Evolutionary conservation across 2,329 filamentous ascomycete genomes (phyloP).

Genomic region (Apiospora saccharicola): DNA sequence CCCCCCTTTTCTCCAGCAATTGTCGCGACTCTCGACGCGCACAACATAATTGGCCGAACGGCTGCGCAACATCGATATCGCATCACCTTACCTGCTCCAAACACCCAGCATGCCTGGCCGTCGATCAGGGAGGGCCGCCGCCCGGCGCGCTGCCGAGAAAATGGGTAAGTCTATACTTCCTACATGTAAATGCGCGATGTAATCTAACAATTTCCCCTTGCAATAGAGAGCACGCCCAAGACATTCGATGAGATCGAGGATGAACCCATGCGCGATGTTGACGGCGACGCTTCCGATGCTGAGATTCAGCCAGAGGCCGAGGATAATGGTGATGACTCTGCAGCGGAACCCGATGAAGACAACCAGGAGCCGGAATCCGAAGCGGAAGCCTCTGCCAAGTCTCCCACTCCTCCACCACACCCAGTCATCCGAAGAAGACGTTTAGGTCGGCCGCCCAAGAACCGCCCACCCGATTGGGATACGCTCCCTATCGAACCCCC

Average conservation of each 20-base stretch:
- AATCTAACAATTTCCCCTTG: not conserved
- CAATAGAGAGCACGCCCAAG: conserved; percentile 28
- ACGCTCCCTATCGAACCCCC: conserved; percentile 62
- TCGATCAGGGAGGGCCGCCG: conserved; percentile 29
- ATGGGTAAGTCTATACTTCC: conserved; percentile 26
- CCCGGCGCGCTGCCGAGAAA: conserved; percentile 28
- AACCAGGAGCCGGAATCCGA: conserved; percentile 48
- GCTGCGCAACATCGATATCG: not conserved
- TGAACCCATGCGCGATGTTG: conserved; percentile 51
- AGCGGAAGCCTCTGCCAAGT: conserved; percentile 51
- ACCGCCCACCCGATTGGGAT: conserved; percentile 82
- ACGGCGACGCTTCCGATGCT: conserved; percentile 40
- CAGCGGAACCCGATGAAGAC: conserved; percentile 49
- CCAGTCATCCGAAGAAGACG: conserved; percentile 76
- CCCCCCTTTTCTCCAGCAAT: not conserved
- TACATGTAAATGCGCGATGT: not conserved
- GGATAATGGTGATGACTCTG: conserved; percentile 35
- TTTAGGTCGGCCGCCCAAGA: conserved; percentile 87
- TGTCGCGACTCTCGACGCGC: conserved; percentile 2
- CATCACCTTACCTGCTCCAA: not conserved
- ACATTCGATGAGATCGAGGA: conserved; percentile 28
- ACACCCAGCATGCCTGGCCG: conserved; percentile 23
- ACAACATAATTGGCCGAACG: not conserved
- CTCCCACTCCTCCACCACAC: conserved; percentile 63
- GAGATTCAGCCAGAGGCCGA: conserved; percentile 42